phyloP scores from a whole-genome alignment of 768 basidiomycete species.

The Termitomyces sp. region DNA sequence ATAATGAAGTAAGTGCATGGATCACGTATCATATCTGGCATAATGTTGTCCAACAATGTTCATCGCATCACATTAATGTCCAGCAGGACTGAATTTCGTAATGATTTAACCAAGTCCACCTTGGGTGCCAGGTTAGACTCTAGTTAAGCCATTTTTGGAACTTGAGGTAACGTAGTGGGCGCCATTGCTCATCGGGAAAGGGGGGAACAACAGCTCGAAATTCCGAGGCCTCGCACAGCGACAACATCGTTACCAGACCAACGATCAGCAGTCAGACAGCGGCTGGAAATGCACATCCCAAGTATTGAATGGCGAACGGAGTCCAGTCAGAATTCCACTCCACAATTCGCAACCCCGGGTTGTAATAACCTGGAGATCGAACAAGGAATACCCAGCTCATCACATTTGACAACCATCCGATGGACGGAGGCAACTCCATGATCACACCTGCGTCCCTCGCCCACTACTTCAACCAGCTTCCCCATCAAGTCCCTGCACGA shows the following conservation, averaged over 20 bases:
- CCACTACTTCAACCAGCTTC: neutral
- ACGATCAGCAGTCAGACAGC: neutral
- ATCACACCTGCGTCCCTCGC: neutral
- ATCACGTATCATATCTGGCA: neutral
- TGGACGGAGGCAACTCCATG: neutral
- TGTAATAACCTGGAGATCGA: neutral
- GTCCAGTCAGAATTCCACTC: neutral
- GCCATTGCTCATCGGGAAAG: neutral
- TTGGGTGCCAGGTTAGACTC: neutral
- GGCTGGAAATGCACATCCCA: neutral
- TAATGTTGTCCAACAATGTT: neutral
- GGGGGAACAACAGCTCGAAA: neutral
- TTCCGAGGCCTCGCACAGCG: conserved; percentile 1
- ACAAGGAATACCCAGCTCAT: neutral
- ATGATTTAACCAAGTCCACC: neutral
- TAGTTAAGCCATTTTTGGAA: neutral
- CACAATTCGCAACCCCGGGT: neutral
- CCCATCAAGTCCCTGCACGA: neutral
- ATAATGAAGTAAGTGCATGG: neutral
- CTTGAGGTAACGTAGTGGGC: neutral
- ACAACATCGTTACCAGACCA: neutral
- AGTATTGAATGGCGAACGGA: too few relatives aligned
- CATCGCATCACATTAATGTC: neutral
- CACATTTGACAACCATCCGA: neutral
- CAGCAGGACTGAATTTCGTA: neutral